Percentiles rank a stretch among this genome's conserved stretches.
These are phyloP conservation scores for Priceomyces haplophilus DNA, from an alignment of 805 yeast genomes.

Conservation along the genomic window DNA sequence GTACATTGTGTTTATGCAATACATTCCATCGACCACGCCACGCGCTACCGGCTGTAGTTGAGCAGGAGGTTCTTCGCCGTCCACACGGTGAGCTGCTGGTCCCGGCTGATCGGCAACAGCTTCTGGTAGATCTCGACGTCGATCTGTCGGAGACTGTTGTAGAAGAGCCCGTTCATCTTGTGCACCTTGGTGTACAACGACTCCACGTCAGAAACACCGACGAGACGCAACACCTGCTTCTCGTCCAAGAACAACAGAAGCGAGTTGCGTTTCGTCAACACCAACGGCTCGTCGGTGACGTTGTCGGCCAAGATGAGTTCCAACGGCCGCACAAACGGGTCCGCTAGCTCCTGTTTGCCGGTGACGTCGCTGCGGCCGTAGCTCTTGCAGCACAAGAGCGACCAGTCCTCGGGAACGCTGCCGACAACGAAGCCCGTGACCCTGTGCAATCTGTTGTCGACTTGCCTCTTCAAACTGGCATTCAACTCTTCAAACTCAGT, in stretches of 20 bases:
- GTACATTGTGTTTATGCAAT: neutral
- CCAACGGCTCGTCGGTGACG: neutral
- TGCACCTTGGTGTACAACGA: slow-evolving; percentile 11
- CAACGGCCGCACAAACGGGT: slow-evolving; percentile 24
- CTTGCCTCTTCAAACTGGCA: neutral
- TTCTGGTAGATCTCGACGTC: slow-evolving; percentile 8
- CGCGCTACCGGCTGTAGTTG: neutral
- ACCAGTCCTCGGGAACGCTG: slow-evolving; percentile 23
- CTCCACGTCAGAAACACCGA: slow-evolving; percentile 13
- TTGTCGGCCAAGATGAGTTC: slow-evolving; percentile 23
- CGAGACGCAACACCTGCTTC: slow-evolving; percentile 12
- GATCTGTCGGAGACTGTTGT: neutral
- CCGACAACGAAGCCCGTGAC: slow-evolving; percentile 22
- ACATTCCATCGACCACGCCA: neutral
- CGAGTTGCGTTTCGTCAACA: slow-evolving; percentile 12
- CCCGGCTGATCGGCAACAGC: slow-evolving; percentile 2
- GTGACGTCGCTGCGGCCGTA: slow-evolving; percentile 11
- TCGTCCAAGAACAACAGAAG: slow-evolving; percentile 13
- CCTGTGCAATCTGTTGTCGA: slow-evolving; percentile 13
- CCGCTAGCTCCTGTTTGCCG: slow-evolving; percentile 12
- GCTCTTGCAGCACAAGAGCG: slow-evolving; percentile 26
- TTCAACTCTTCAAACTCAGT: slow-evolving; percentile 5
- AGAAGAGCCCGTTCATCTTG: slow-evolving; percentile 1
- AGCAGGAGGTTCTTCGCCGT: slow-evolving; percentile 5
- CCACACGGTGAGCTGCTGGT: slow-evolving; percentile 7